Evolutionary conservation across 768 basidiomycete genomes (phyloP).

Genomic region (Leccinum imitatum): DNA sequence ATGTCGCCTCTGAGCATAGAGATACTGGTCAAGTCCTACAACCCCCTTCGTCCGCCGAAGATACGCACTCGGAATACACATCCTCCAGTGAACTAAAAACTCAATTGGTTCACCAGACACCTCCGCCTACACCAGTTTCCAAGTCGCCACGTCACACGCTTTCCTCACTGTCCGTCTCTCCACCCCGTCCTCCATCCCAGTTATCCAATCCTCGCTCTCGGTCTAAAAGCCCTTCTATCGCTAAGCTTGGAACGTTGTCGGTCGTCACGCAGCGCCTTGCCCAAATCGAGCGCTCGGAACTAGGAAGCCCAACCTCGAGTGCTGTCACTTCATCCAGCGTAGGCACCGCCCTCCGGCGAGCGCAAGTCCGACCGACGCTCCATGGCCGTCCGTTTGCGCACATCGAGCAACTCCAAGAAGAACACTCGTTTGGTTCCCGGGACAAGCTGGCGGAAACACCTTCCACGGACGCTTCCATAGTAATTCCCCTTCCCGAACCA

Average conservation of each 20-base stretch:
- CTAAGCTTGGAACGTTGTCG: conserved; percentile 58
- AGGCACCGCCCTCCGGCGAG: conserved; percentile 25
- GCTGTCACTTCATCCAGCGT: conserved; percentile 22
- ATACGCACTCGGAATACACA: conserved; percentile 28
- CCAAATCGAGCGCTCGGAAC: conserved; percentile 46
- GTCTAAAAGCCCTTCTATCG: conserved; percentile 56
- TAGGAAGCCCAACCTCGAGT: conserved; percentile 20
- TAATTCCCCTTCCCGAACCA: conserved; percentile 23
- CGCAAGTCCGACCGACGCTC: conserved; percentile 17
- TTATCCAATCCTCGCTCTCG: conserved; percentile 28
- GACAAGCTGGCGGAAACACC: conserved; percentile 12
- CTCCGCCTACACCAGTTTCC: conserved; percentile 27
- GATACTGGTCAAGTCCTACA: conserved; percentile 2
- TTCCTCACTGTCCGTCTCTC: conserved; percentile 24
- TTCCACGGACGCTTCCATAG: conserved; percentile 24
- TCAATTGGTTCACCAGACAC: background rate
- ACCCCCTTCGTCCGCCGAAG: conserved; percentile 16
- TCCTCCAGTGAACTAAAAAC: conserved; percentile 24
- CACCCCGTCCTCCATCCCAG: conserved; percentile 27
- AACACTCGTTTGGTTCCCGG: background rate
- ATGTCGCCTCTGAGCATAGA: conserved; percentile 2
- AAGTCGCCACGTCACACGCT: conserved; percentile 25
- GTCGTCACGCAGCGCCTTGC: conserved; percentile 67
- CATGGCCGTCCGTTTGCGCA: conserved; percentile 20
- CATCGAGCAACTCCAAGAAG: conserved; percentile 27